These are phyloP conservation scores for Discostella stelligeroides DNA, from an alignment of 108 stramenopile genomes.

Conservation along the genomic window DNA sequence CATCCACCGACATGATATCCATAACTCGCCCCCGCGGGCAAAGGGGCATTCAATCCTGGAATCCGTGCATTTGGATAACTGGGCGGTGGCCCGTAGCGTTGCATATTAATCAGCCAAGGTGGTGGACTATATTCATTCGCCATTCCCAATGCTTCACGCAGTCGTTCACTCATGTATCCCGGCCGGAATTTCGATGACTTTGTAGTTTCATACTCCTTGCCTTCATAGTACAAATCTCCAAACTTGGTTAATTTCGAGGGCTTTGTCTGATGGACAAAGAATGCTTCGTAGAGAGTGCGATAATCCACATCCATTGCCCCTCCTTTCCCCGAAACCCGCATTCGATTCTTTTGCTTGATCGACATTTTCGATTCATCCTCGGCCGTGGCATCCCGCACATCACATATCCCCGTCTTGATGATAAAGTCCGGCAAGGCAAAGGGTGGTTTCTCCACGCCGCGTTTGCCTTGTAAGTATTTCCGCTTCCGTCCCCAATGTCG, in stretches of 20 bases:
- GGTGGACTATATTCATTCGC: slow-evolving; percentile 83
- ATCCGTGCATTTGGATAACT: slow-evolving; percentile 91
- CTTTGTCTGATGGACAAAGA: slow-evolving; percentile 98
- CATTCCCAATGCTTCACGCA: slow-evolving; percentile 92
- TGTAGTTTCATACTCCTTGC: slow-evolving; percentile 92
- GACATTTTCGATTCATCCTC: slow-evolving; percentile 83
- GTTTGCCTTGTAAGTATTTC: slow-evolving; percentile 96
- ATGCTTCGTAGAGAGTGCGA: slow-evolving; percentile 95
- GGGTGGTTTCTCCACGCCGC: slow-evolving; percentile 95
- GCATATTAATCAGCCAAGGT: slow-evolving; percentile 99
- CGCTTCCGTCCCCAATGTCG: slow-evolving; percentile 98
- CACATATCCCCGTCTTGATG: slow-evolving; percentile 95
- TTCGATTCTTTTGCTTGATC: slow-evolving; percentile 90
- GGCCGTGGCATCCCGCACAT: slow-evolving; percentile 84
- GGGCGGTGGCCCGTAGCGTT: slow-evolving; percentile 98
- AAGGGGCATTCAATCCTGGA: slow-evolving; percentile 97
- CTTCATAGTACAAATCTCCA: slow-evolving; percentile 98
- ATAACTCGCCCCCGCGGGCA: slow-evolving; percentile 91
- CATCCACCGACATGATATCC: slow-evolving; percentile 97
- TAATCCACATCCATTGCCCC: slow-evolving; percentile 97
- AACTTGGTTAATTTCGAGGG: slow-evolving; percentile 73
- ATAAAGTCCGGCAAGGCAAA: slow-evolving; percentile 98
- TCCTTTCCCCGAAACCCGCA: slow-evolving; percentile 88
- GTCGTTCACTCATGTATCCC: slow-evolving; percentile 63
- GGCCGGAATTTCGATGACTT: slow-evolving; percentile 62